Evolutionary conservation across 805 yeast species (phyloP).

Genomic region (Hanseniaspora lachancei): DNA sequence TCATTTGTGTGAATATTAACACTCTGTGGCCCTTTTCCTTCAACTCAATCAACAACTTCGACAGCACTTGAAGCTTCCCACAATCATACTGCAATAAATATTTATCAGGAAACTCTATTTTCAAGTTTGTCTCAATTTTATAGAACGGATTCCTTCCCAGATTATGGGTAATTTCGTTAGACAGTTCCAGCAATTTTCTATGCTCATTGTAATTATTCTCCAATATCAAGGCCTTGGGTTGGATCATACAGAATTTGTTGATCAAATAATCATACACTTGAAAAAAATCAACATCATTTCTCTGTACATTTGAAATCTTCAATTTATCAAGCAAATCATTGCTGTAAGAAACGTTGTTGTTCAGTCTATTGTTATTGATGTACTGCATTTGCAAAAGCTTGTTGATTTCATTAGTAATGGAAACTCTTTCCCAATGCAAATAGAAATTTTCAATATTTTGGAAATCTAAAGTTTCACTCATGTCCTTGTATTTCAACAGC

Average conservation of each 20-base stretch:
- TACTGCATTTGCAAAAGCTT: slow-evolving; percentile 45
- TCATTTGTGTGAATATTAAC: slow-evolving; percentile 94
- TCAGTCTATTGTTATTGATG: slow-evolving; percentile 53
- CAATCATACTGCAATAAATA: slow-evolving; percentile 86
- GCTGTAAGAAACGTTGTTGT: slow-evolving; percentile 56
- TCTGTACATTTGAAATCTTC: slow-evolving; percentile 24
- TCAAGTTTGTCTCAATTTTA: slow-evolving; percentile 67
- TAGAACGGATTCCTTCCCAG: slow-evolving; percentile 42
- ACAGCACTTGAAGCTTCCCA: slow-evolving; percentile 84
- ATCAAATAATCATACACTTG: slow-evolving; percentile 36
- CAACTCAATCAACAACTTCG: slow-evolving; percentile 59
- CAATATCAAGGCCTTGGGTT: slow-evolving; percentile 72
- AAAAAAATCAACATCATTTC: slow-evolving; percentile 28
- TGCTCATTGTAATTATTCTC: slow-evolving; percentile 36
- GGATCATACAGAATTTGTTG: slow-evolving; percentile 70
- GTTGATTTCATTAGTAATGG: slow-evolving; percentile 40
- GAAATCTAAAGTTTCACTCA: slow-evolving; percentile 18
- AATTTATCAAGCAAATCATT: slow-evolving; percentile 38
- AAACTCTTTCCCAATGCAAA: slow-evolving; percentile 39
- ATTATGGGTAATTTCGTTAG: slow-evolving; percentile 30
- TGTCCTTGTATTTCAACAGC: slow-evolving; percentile 26
- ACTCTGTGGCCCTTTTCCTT: slow-evolving; percentile 86
- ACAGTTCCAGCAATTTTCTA: slow-evolving; percentile 25
- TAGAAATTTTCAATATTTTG: slow-evolving; percentile 46
- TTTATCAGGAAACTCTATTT: slow-evolving; percentile 94